Percentiles rank a stretch among this genome's conserved stretches.
These are phyloP conservation scores for Chalciporus sp. DNA, from an alignment of 1,284 basidiomycete genomes.

Conservation along the genomic window DNA sequence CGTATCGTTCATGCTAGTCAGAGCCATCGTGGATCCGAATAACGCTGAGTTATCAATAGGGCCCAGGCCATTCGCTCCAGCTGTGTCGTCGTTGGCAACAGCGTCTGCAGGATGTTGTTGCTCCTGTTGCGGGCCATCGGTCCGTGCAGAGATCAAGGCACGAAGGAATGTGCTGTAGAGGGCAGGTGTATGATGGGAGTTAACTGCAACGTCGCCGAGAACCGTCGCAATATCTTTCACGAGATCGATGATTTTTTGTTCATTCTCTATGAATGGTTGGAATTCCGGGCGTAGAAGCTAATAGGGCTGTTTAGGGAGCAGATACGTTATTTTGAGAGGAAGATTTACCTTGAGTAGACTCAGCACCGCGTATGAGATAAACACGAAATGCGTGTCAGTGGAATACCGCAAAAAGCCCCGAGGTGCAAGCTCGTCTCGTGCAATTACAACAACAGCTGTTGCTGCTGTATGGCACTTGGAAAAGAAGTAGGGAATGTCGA, in stretches of 20 bases:
- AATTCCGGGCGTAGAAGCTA: slow-evolving; percentile 85
- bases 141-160: slow-evolving; percentile 69
- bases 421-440: slow-evolving; percentile 78
- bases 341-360: slow-evolving; percentile 80
- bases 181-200: slow-evolving; percentile 79
- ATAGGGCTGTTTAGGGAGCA: slow-evolving; percentile 11
- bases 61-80: slow-evolving; percentile 27
- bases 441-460: slow-evolving; percentile 63
- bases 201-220: slow-evolving; percentile 74
- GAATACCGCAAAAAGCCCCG: slow-evolving; percentile 81
- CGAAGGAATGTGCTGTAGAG: slow-evolving; percentile 87
- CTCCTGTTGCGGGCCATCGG: slow-evolving; percentile 40
- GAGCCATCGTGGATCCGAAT: slow-evolving; percentile 25
- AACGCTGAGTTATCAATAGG: slow-evolving; percentile 12
- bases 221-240: slow-evolving; percentile 82
- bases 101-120: slow-evolving; percentile 24
- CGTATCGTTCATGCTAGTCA: slow-evolving; percentile 48
- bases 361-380: slow-evolving; percentile 85
- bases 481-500: slow-evolving; percentile 88
- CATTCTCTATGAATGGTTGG: slow-evolving; percentile 73
- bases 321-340: background rate
- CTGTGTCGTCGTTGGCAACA: slow-evolving; percentile 23
- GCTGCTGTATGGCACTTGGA: slow-evolving; percentile 81
- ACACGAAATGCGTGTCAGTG: slow-evolving; percentile 91
- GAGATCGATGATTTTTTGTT: slow-evolving; percentile 69